Conservation (phyloP, 495 filamentous ascomycete genomes). For the Tuber magnatum region DNA sequence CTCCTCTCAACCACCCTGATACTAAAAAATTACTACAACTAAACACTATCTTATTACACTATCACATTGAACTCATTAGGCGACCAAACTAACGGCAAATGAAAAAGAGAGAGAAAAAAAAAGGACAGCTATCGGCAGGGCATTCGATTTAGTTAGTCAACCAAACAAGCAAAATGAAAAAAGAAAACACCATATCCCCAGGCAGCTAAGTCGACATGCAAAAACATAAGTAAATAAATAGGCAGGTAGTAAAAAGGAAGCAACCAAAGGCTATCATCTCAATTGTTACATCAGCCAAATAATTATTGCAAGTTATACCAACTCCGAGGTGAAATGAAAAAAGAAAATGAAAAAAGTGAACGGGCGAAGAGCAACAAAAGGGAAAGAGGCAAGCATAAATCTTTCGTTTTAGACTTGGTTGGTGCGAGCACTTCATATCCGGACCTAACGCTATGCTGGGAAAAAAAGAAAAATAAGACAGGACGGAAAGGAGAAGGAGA, state of each 20-base stretch:
- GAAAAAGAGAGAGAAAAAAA: background rate
- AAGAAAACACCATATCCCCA: background rate
- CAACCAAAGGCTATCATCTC: background rate
- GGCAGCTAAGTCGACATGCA: background rate
- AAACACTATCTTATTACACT: background rate
- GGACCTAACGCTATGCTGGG: background rate
- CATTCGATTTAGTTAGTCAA: background rate
- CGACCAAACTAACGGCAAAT: background rate
- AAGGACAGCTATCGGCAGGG: background rate
- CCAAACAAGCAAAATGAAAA: background rate
- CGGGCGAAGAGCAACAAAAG: background rate
- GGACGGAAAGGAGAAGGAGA: background rate
- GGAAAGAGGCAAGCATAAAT: background rate
- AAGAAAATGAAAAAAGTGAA: background rate
- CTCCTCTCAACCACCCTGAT: background rate
- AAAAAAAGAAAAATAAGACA: background rate
- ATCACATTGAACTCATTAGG: background rate
- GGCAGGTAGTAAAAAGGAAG: background rate
- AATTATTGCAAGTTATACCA: constrained; percentile 1
- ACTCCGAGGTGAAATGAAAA: background rate
- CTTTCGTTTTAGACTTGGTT: background rate
- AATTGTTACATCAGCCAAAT: constrained; percentile 5
- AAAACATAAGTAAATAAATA: background rate
- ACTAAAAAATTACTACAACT: background rate
- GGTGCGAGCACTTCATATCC: background rate